Evolutionary conservation across 2,329 filamentous ascomycete genomes (phyloP).

Genomic region (Pestalotiopsis sp.): DNA sequence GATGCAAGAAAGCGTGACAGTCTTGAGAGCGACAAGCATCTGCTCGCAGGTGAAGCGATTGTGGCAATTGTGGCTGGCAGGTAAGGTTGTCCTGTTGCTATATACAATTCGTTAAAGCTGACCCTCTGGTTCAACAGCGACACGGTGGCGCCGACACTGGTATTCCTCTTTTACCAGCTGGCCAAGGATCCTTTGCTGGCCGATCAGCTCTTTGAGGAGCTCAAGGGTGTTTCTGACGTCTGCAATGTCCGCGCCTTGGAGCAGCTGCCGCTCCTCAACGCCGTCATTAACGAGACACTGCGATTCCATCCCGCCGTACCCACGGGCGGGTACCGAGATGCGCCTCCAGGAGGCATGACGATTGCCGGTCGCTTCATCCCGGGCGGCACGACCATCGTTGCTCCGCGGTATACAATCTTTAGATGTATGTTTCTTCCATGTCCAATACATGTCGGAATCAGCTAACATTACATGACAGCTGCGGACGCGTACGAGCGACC

Average conservation of each 20-base stretch:
- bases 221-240: not conserved
- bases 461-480: constrained; percentile 3
- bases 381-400: constrained; percentile 14
- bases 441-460: not conserved
- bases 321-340: constrained; percentile 13
- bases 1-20: not conserved
- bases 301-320: constrained; percentile 17
- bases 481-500: constrained; percentile 16
- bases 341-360: constrained; percentile 11
- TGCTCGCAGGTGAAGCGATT: not conserved
- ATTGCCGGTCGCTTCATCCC: constrained; percentile 17
- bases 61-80: not conserved
- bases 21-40: not conserved
- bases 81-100: not conserved
- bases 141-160: not conserved
- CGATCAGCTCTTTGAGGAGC: not conserved
- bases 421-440: constrained; percentile 15
- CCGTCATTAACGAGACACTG: constrained; percentile 17
- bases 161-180: not conserved
- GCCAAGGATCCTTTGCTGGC: not conserved
- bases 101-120: not conserved
- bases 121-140: not conserved
- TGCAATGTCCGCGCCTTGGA: not conserved
- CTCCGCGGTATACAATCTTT: constrained; percentile 16
- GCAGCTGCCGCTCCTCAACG: constrained; percentile 14